Evolutionary conservation across 306 rosid species (phyloP).

Genomic region (Calophaca sinica): DNA sequence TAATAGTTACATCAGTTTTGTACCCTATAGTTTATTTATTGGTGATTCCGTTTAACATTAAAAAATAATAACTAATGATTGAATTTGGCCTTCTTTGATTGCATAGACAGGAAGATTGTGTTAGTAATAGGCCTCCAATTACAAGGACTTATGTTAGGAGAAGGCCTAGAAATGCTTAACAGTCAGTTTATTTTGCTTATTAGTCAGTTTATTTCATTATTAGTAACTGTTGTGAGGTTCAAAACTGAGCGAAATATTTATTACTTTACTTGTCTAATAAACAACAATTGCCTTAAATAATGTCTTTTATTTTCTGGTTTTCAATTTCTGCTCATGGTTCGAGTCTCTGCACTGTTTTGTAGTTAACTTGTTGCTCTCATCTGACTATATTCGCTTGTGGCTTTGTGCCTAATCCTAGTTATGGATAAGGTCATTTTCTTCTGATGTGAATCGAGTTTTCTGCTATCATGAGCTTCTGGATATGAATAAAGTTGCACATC

Average conservation of each 20-base stretch:
- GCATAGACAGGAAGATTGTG: not conserved
- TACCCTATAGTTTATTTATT: not conserved
- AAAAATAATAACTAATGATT: slow-evolving; percentile 33
- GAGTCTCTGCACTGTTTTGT: not conserved
- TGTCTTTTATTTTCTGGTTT: slow-evolving; percentile 12
- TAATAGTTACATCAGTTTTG: no score
- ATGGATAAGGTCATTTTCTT: not conserved
- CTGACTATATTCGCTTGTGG: not conserved
- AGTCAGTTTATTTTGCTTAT: no score
- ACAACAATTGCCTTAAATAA: slow-evolving; percentile 22
- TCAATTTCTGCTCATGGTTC: not conserved
- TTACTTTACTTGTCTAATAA: not conserved
- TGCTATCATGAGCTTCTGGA: not conserved
- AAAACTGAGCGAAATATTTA: not conserved
- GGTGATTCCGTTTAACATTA: slow-evolving; percentile 1
- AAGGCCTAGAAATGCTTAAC: no score
- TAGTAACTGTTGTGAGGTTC: slow-evolving; percentile 6
- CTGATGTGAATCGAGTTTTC: not conserved
- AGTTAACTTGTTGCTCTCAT: slow-evolving; percentile 3
- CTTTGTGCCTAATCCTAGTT: not conserved
- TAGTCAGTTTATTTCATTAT: no score
- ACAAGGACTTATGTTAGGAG: no score
- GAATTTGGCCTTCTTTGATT: slow-evolving; percentile 24
- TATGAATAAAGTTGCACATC: not conserved
- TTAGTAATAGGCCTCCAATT: no score